A percentile compares a stretch with the other conserved stretches of the same genome.
Conservation (phyloP, 495 filamentous ascomycete genomes). For the Trichoderma orchidacearum region DNA sequence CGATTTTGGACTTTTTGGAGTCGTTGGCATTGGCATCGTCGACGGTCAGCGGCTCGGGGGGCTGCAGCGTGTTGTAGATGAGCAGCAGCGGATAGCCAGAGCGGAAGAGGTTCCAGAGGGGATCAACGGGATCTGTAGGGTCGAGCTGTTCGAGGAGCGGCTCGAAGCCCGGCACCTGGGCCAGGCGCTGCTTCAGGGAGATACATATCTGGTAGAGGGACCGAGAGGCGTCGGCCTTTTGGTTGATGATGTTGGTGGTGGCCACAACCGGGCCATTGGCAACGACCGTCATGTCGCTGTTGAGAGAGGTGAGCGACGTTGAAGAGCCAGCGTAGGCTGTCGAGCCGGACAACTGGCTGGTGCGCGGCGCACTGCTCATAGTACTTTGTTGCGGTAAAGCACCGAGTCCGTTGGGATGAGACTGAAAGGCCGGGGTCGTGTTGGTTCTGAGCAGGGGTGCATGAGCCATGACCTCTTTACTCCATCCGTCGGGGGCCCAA, state of each 20-base stretch:
- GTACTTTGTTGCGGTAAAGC: conserved; percentile 17
- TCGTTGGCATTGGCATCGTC: conserved; percentile 42
- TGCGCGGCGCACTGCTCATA: conserved; percentile 32
- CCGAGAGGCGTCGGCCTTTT: conserved; percentile 69
- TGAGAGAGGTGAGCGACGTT: conserved; percentile 33
- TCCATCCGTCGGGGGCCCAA: conserved; percentile 14
- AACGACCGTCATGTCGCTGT: conserved; percentile 22
- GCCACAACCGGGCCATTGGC: conserved; percentile 48
- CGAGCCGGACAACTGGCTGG: conserved; percentile 39
- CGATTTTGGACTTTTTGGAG: conserved; percentile 49
- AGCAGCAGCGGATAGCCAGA: conserved; percentile 73
- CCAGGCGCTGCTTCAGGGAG: conserved; percentile 62
- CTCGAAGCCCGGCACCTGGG: conserved; percentile 73
- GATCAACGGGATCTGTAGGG: conserved; percentile 58
- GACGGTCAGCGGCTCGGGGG: conserved; percentile 47
- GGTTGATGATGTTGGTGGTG: conserved; percentile 88
- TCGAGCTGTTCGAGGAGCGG: conserved; percentile 51
- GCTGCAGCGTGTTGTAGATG: conserved; percentile 76
- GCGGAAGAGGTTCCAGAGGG: conserved; percentile 79
- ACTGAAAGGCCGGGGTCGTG: conserved; percentile 31
- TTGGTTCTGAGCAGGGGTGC: conserved; percentile 37
- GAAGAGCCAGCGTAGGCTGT: conserved; percentile 30
- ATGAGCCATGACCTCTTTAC: conserved; percentile 33
- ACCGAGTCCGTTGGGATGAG: conserved; percentile 16
- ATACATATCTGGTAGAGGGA: conserved; percentile 94